Evolutionary conservation across 306 rosid genomes (phyloP).

Genomic region (Corylus americana): DNA sequence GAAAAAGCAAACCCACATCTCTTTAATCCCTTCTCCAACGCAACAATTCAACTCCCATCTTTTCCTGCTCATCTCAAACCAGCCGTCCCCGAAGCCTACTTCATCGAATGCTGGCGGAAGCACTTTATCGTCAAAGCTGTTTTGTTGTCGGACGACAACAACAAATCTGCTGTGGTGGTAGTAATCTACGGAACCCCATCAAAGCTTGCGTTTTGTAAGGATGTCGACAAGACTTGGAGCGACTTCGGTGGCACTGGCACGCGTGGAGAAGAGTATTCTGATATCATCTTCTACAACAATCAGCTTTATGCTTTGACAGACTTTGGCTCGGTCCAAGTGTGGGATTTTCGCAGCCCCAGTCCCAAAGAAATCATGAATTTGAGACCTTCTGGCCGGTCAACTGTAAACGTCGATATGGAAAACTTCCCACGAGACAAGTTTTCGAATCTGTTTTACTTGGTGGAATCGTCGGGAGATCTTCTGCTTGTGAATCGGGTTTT

Average conservation of each 20-base stretch:
- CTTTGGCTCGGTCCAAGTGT: slow-evolving; percentile 1
- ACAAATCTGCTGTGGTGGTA: neutral
- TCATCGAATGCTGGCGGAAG: neutral
- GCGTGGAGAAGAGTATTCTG: no score
- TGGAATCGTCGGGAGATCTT: slow-evolving; percentile 19
- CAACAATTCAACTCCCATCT: neutral
- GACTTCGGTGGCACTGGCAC: neutral
- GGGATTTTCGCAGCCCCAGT: neutral
- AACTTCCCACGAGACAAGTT: neutral
- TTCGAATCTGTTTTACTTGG: slow-evolving; percentile 3
- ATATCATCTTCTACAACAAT: neutral
- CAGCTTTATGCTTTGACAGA: neutral
- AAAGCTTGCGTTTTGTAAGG: neutral
- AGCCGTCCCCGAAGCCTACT: neutral
- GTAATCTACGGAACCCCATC: neutral
- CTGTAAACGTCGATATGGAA: neutral
- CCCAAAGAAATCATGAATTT: neutral
- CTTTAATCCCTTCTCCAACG: neutral
- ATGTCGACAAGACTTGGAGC: neutral
- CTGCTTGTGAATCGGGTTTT: neutral
- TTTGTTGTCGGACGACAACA: neutral
- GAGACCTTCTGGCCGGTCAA: neutral
- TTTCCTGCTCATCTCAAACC: neutral
- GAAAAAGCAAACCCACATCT: neutral
- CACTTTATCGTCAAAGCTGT: neutral